Conservation (phyloP, 495 filamentous ascomycete species). For the Hypoxylon perforatum region DNA sequence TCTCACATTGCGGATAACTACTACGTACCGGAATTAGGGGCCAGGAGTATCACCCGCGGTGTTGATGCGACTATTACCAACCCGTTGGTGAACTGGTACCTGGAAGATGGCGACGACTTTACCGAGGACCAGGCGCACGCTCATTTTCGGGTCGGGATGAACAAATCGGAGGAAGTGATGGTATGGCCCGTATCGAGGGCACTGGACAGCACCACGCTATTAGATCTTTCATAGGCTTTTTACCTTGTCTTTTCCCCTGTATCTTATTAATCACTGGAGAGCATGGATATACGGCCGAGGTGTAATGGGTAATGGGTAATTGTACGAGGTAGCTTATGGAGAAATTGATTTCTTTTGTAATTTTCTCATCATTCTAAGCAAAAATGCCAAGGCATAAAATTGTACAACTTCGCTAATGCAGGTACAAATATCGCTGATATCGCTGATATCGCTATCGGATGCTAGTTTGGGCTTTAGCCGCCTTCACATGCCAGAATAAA, state of each 20-base stretch:
- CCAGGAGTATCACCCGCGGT: constrained; percentile 47
- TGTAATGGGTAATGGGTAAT: too few relatives aligned
- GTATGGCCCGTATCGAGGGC: constrained; percentile 1
- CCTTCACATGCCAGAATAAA: constrained; percentile 33
- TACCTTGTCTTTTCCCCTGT: too few relatives aligned
- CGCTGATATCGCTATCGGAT: too few relatives aligned
- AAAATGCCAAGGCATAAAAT: too few relatives aligned
- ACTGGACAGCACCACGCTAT: background rate
- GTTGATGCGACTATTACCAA: constrained; percentile 33
- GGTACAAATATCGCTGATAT: too few relatives aligned
- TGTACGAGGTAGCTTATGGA: too few relatives aligned
- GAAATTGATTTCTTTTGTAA: too few relatives aligned
- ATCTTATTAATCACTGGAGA: too few relatives aligned
- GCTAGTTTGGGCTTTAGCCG: constrained; percentile 11
- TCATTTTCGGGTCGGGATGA: constrained; percentile 42
- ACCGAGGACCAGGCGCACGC: constrained; percentile 38
- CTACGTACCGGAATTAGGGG: constrained; percentile 54
- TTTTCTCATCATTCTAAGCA: too few relatives aligned
- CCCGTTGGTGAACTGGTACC: constrained; percentile 39
- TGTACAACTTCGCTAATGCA: background rate
- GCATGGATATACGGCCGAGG: too few relatives aligned
- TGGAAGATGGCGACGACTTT: constrained; percentile 48
- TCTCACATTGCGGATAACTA: constrained; percentile 45
- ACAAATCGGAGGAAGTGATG: constrained; percentile 32
- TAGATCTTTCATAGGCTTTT: too few relatives aligned